These are phyloP conservation scores for Pontederia crassipes DNA, from an alignment of 176 grass and related monocot species.

Conservation along the genomic window DNA sequence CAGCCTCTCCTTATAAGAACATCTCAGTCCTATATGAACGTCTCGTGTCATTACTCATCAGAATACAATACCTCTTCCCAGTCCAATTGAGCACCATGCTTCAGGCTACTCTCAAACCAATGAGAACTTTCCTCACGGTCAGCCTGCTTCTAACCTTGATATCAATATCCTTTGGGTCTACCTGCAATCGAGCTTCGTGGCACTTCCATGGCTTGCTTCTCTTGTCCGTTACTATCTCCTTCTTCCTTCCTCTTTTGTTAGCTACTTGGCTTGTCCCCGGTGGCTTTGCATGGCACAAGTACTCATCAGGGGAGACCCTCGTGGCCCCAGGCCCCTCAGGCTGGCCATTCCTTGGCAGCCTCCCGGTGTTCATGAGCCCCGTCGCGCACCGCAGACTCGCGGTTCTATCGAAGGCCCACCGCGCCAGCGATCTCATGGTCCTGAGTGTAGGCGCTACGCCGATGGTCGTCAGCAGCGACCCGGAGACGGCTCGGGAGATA, in stretches of 20 bases:
- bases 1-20: too few relatives aligned
- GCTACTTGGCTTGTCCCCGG: constrained; percentile 6
- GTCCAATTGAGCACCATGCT: too few relatives aligned
- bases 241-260: background rate
- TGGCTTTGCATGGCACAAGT: constrained; percentile 10
- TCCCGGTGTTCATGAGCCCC: background rate
- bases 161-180: background rate
- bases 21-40: too few relatives aligned
- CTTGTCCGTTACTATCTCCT: background rate
- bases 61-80: too few relatives aligned
- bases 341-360: constrained; percentile 27
- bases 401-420: constrained; percentile 3
- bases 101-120: too few relatives aligned
- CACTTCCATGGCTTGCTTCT: background rate
- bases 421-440: constrained; percentile 25
- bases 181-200: constrained; percentile 8
- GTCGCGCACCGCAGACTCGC: constrained; percentile 33
- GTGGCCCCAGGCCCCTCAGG: constrained; percentile 20
- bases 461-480: constrained; percentile 28
- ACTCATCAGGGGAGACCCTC: background rate
- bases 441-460: constrained; percentile 22
- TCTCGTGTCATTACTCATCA: too few relatives aligned
- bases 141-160: too few relatives aligned
- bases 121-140: too few relatives aligned
- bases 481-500: constrained; percentile 31